Percentiles rank a stretch among this genome's conserved stretches.
Conservation (phyloP, 1,284 basidiomycete species). For the Pseudozyma hubeiensis region DNA sequence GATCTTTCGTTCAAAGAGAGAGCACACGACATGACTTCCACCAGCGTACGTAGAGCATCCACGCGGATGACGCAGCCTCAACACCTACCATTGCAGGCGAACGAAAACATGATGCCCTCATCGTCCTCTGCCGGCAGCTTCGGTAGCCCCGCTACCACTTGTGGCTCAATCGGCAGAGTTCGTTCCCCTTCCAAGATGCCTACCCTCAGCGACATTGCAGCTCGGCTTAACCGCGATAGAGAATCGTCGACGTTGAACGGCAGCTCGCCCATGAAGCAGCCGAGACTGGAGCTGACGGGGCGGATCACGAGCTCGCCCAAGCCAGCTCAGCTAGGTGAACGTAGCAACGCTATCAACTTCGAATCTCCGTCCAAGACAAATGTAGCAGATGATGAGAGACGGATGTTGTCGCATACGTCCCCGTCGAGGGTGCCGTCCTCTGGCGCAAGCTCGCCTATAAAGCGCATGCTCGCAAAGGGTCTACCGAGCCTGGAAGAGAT, state of each 20-base stretch:
- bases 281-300: slow-evolving; percentile 41
- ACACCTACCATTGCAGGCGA: slow-evolving; percentile 1
- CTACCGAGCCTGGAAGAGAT: slow-evolving; percentile 65
- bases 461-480: slow-evolving; percentile 36
- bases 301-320: slow-evolving; percentile 36
- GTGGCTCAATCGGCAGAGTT: background rate
- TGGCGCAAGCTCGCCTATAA: slow-evolving; percentile 25
- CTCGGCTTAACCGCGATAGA: slow-evolving; percentile 40
- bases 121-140: slow-evolving; percentile 5
- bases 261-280: slow-evolving; percentile 26
- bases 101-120: slow-evolving; percentile 28
- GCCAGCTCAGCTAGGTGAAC: slow-evolving; percentile 6
- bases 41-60: slow-evolving; percentile 23
- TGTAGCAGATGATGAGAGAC: background rate
- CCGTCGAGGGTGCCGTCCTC: slow-evolving; percentile 13
- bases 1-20: background rate
- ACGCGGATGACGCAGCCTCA: slow-evolving; percentile 14
- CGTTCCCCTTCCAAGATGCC: slow-evolving; percentile 44
- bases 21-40: slow-evolving; percentile 20
- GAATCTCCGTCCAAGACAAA: slow-evolving; percentile 9
- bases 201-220: slow-evolving; percentile 56
- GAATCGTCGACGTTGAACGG: slow-evolving; percentile 7
- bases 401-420: background rate
- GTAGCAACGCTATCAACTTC: slow-evolving; percentile 2
- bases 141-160: slow-evolving; percentile 5